A percentile compares a stretch with the other conserved stretches of the same genome.
Conservation (phyloP, 345 rosid species). For the Physaria fendleri region DNA sequence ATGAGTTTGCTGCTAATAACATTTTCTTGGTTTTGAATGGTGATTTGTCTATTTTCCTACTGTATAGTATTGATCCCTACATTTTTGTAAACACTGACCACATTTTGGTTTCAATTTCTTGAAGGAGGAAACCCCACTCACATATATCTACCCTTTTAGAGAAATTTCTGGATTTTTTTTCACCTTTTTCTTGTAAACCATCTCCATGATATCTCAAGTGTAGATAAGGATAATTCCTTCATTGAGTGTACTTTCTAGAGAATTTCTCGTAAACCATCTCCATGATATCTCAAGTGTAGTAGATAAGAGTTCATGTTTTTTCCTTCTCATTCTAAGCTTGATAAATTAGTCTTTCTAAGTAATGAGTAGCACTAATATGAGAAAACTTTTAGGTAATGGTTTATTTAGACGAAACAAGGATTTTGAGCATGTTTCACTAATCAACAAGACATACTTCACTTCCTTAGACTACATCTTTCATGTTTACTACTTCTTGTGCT, state of each 20-base stretch:
- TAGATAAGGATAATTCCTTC: background rate
- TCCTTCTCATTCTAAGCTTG: background rate
- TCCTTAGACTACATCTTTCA: background rate
- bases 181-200: background rate
- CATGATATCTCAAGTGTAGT: constrained; percentile 5
- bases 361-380: background rate
- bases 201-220: constrained; percentile 5
- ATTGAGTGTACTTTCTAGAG: background rate
- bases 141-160: background rate
- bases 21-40: background rate
- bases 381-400: background rate
- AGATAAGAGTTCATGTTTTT: constrained; percentile 2
- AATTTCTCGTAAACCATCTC: background rate
- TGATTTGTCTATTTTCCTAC: no score
- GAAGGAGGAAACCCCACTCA: background rate
- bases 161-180: background rate
- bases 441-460: background rate
- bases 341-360: background rate
- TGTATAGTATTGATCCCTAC: no score
- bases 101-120: background rate
- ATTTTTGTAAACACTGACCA: background rate
- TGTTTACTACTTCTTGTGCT: background rate
- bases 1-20: background rate
- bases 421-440: background rate
- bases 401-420: background rate